Conservation (phyloP, 805 yeast genomes). For the Suhomyces pyralidae region DNA sequence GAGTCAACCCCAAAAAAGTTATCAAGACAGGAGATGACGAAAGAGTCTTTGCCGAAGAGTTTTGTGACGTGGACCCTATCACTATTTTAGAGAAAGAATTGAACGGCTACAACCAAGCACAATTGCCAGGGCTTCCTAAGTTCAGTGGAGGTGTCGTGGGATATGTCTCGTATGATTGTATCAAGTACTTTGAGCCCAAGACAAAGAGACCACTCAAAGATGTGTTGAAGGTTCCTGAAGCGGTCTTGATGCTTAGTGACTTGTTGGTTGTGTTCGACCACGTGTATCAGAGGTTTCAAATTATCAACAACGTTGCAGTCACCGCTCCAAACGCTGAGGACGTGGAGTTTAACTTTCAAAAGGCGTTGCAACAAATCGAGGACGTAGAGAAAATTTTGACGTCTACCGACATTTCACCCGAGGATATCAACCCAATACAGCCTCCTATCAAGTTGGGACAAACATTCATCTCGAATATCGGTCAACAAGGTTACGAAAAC, state of each 20-base stretch:
- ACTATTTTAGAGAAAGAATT: slow-evolving; percentile 71
- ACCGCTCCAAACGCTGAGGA: slow-evolving; percentile 30
- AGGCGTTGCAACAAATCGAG: slow-evolving; percentile 59
- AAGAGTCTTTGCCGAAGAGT: slow-evolving; percentile 21
- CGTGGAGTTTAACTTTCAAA: slow-evolving; percentile 41
- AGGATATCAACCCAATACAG: slow-evolving; percentile 64
- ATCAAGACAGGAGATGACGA: slow-evolving; percentile 76
- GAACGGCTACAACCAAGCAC: slow-evolving; percentile 60
- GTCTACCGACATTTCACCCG: slow-evolving; percentile 41
- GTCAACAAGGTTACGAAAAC: slow-evolving; percentile 86
- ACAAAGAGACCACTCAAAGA: slow-evolving; percentile 76
- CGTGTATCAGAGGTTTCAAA: slow-evolving; percentile 89
- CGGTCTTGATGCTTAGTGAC: slow-evolving; percentile 88
- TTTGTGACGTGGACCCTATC: slow-evolving; percentile 74
- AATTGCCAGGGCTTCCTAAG: slow-evolving; percentile 76
- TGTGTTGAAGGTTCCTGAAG: slow-evolving; percentile 82
- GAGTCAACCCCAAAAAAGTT: slow-evolving; percentile 76
- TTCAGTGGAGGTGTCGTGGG: slow-evolving; percentile 97
- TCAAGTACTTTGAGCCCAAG: slow-evolving; percentile 92
- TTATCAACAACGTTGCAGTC: slow-evolving; percentile 73
- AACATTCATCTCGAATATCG: slow-evolving; percentile 81
- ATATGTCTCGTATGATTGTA: slow-evolving; percentile 93
- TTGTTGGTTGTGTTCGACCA: slow-evolving; percentile 89
- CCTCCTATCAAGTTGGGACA: slow-evolving; percentile 65
- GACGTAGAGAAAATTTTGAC: slow-evolving; percentile 49